Base-by-base conservation (phyloP, 108 stramenopile genomes). In the Hondaea fermentalgiana region DNA sequence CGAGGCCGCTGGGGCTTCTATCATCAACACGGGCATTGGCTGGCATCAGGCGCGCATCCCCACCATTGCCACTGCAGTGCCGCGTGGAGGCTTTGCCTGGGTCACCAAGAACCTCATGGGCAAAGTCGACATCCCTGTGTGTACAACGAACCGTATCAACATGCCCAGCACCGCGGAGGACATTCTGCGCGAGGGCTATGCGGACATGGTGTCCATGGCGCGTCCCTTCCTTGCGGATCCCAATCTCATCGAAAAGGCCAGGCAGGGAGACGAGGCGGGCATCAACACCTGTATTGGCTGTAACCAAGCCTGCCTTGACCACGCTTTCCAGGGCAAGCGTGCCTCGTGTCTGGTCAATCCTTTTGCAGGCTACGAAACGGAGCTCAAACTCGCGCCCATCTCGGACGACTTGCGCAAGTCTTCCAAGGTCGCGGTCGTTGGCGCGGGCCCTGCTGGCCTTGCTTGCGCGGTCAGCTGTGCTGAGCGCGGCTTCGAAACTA, bases 281-380 rank as follows among this genome's bases (percentile, higher is more conserved):
- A 98, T 98, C 90, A 99, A 99, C 93, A 99, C 99, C 47, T 99
- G 99, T 92, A 99, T 99, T 89, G 99, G 59, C 87, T 99, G 99
- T 91, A 99, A 99, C 93, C 99, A 99, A 91, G 99, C 99, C 5
- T 99, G 99, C 92, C 92, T 99, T 60, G 99, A 99, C 94, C 99
- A 99, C 92, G 97, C 96, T 89, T 99, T 99, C 93, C 92, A 96
- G 87, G 96, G 94, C 28, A 97, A 97, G 91, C 96, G 95, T 44
- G 97, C 98, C 19, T 95, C 95, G 47, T 99, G 98, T 90, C 93
- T 99, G 55, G 98, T 99, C 71, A 99, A 99, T 91, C 98, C 98
- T 5, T 91, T 91, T 14, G 97, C 98, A 29, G 97, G 97, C 89
- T 97, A 99, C 88, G 98, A 99, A 93, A 95, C 95, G 47, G 96